A percentile compares a stretch with the other conserved stretches of the same genome.
phyloP scores from a whole-genome alignment of 805 yeast species.

The Spathaspora arborariae region DNA sequence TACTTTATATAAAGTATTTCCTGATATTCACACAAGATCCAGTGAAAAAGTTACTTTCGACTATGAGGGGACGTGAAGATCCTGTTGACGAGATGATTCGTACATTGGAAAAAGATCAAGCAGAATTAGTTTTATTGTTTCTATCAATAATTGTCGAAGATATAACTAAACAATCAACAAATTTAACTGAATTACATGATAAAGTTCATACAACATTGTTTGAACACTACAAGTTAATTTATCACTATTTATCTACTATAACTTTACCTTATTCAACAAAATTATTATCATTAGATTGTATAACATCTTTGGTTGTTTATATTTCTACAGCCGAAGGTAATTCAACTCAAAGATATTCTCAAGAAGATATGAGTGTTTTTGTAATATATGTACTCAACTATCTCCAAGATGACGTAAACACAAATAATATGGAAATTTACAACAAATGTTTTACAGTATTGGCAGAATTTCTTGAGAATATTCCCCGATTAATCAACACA shows the following conservation, averaged over 20 bases:
- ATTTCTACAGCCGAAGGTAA: constrained; percentile 32
- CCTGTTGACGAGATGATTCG: background rate
- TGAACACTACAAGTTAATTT: constrained; percentile 16
- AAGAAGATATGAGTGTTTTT: constrained; percentile 20
- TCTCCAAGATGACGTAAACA: constrained; percentile 8
- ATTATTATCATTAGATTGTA: constrained; percentile 19
- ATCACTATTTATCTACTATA: constrained; percentile 12
- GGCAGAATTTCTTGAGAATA: constrained; percentile 45
- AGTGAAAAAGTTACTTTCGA: background rate
- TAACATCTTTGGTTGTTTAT: constrained; percentile 36
- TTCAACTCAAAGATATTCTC: constrained; percentile 28
- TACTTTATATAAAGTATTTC: constrained; percentile 41
- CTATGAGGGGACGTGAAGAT: background rate
- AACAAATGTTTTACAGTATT: constrained; percentile 29
- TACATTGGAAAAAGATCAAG: constrained; percentile 10
- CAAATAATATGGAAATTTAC: constrained; percentile 13
- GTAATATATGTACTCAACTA: constrained; percentile 19
- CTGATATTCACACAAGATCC: constrained; percentile 26
- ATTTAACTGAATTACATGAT: constrained; percentile 31
- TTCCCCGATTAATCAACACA: constrained; percentile 37
- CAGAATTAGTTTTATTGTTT: constrained; percentile 25
- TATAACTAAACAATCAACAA: constrained; percentile 30
- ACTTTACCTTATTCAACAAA: constrained; percentile 9
- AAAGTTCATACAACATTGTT: constrained; percentile 33
- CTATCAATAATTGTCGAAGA: constrained; percentile 53